Percentiles rank a stretch among this genome's conserved stretches.
These are phyloP conservation scores for Stemphylium vesicarium DNA, from an alignment of 2,329 filamentous ascomycete species.

Conservation along the genomic window DNA sequence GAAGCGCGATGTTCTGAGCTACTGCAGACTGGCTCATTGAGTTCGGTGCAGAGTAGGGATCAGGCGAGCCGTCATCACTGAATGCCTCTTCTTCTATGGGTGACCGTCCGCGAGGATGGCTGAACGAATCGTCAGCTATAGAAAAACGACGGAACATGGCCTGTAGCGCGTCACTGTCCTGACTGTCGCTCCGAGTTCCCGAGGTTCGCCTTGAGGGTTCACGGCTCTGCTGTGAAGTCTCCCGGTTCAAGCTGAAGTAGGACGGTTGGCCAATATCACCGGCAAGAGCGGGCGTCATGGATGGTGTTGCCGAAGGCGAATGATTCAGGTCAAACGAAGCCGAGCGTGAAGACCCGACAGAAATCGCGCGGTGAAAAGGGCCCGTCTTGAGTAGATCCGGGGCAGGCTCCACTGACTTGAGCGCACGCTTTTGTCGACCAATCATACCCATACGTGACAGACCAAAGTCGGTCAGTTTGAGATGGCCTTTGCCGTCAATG, in stretches of 20 bases:
- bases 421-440: constrained; percentile 90
- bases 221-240: constrained; percentile 59
- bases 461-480: constrained; percentile 97
- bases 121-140: constrained; percentile 53
- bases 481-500: constrained; percentile 94
- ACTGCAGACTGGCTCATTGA: constrained; percentile 60
- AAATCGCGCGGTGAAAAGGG: constrained; percentile 84
- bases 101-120: constrained; percentile 56
- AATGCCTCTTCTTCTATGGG: constrained; percentile 78
- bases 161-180: constrained; percentile 82
- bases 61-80: constrained; percentile 76
- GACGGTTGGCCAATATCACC: constrained; percentile 80
- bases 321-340: constrained; percentile 87
- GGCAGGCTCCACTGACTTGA: constrained; percentile 78
- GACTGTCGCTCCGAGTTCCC: constrained; percentile 88
- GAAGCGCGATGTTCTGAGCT: constrained; percentile 63
- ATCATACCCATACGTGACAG: constrained; percentile 96
- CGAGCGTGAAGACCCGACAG: constrained; percentile 87
- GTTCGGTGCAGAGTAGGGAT: constrained; percentile 71
- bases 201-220: constrained; percentile 74
- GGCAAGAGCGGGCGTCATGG: constrained; percentile 80
- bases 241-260: constrained; percentile 82
- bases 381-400: constrained; percentile 93
- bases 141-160: constrained; percentile 80
- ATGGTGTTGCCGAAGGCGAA: constrained; percentile 83